Percentiles rank a stretch among this genome's conserved stretches.
These are phyloP conservation scores for Diaporthe nobilis DNA, from an alignment of 2,329 filamentous ascomycete species.

Conservation along the genomic window DNA sequence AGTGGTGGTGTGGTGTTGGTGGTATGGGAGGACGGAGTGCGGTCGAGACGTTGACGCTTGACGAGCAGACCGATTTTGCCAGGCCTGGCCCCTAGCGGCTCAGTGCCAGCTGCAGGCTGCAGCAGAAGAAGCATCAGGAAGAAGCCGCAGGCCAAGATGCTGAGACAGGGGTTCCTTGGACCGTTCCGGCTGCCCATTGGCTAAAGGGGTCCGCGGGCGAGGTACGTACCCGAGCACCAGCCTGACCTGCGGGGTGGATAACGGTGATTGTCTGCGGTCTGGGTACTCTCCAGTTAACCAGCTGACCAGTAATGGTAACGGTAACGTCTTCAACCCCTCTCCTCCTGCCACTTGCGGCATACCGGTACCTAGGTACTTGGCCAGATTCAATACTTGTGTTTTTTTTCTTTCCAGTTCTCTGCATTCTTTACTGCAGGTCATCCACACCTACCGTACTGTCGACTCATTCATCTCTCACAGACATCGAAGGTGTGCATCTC, in stretches of 20 bases:
- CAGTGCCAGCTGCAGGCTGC: conserved; percentile 25
- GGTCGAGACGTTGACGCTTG: conserved; percentile 6
- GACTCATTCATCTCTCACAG: neutral
- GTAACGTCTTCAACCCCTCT: neutral
- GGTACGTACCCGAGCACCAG: neutral
- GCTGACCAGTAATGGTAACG: neutral
- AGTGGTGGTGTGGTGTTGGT: neutral
- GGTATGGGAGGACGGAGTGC: neutral
- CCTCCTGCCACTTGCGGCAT: neutral
- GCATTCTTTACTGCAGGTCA: neutral
- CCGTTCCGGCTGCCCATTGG: neutral
- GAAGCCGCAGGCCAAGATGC: neutral
- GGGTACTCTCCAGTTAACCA: neutral
- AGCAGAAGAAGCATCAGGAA: conserved; percentile 2
- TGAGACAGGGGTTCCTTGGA: conserved; percentile 16
- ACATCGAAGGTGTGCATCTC: neutral
- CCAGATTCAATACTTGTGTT: neutral
- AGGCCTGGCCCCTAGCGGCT: conserved; percentile 28
- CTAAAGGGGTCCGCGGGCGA: rapidly evolving
- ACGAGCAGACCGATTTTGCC: conserved; percentile 18
- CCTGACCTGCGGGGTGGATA: conserved; percentile 2
- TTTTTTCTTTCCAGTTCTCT: neutral
- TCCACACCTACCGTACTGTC: neutral
- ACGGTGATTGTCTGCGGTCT: no score
- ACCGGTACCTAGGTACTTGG: neutral